These are phyloP conservation scores for Termitomyces sp. DNA, from an alignment of 768 basidiomycete genomes.

Conservation along the genomic window DNA sequence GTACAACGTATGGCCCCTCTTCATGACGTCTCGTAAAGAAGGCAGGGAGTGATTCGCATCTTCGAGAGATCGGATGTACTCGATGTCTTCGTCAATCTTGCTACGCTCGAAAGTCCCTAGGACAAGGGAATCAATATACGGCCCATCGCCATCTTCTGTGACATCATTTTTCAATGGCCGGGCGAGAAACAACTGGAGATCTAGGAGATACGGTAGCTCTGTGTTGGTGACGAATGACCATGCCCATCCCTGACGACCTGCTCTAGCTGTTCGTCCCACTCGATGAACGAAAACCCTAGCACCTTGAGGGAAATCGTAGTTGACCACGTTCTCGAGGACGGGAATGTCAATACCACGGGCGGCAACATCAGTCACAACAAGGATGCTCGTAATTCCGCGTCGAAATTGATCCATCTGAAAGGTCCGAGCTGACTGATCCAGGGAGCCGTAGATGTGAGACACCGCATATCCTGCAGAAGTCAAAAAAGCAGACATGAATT, in stretches of 20 bases:
- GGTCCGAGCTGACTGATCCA: slow-evolving; percentile 88
- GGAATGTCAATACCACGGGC: slow-evolving; percentile 99
- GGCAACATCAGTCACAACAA: slow-evolving; percentile 98
- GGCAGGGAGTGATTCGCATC: slow-evolving; percentile 61
- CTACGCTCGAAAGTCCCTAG: slow-evolving; percentile 83
- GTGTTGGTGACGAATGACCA: slow-evolving; percentile 88
- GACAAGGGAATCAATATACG: slow-evolving; percentile 70
- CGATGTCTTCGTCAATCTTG: slow-evolving; percentile 77
- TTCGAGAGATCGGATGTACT: slow-evolving; percentile 69
- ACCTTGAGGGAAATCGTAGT: slow-evolving; percentile 97
- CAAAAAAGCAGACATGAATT: slow-evolving; percentile 82
- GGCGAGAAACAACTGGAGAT: slow-evolving; percentile 89
- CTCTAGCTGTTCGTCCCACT: slow-evolving; percentile 94
- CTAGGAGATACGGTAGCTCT: slow-evolving; percentile 88
- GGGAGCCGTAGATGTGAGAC: slow-evolving; percentile 93
- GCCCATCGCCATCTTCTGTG: slow-evolving; percentile 47
- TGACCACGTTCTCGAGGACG: slow-evolving; percentile 92
- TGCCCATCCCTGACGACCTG: slow-evolving; percentile 93
- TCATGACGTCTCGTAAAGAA: slow-evolving; percentile 76
- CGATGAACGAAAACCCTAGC: slow-evolving; percentile 94
- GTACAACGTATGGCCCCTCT: slow-evolving; percentile 88
- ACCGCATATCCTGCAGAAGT: slow-evolving; percentile 80
- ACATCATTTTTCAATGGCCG: slow-evolving; percentile 66
- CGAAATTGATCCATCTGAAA: slow-evolving; percentile 92
- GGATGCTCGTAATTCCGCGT: slow-evolving; percentile 68